Evolutionary conservation across 1,284 basidiomycete species (phyloP).

Genomic region (Exsudoporus floridanus): DNA sequence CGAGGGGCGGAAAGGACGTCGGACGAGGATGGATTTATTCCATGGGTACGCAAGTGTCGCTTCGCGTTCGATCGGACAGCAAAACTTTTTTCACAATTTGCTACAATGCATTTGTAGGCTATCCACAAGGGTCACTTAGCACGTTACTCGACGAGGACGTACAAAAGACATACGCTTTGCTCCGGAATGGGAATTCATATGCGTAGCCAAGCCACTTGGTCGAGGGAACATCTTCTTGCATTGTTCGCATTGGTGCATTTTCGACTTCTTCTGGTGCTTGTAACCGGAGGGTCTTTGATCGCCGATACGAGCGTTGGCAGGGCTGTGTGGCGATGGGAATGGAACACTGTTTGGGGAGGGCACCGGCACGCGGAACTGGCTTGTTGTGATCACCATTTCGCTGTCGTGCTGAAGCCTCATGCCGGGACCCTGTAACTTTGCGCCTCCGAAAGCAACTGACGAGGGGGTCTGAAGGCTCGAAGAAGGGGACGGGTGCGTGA

Average conservation of each 20-base stretch:
- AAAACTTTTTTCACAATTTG: constrained; percentile 52
- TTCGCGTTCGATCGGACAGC: constrained; percentile 63
- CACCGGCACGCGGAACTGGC: constrained; percentile 12
- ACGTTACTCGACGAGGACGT: constrained; percentile 3
- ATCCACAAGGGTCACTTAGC: constrained; percentile 10
- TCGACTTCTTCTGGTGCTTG: constrained; percentile 42
- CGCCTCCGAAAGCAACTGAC: constrained; percentile 4
- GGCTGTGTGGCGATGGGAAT: constrained; percentile 10
- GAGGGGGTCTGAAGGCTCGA: constrained; percentile 2
- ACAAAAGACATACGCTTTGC: constrained; percentile 49
- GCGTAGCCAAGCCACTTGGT: constrained; percentile 61
- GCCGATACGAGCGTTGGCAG: neutral
- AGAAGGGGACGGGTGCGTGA: constrained; percentile 6
- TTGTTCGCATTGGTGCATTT: constrained; percentile 52
- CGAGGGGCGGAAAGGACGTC: constrained; percentile 28
- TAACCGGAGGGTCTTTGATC: constrained; percentile 11
- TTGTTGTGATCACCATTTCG: constrained; percentile 10
- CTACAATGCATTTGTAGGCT: constrained; percentile 54
- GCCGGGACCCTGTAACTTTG: constrained; percentile 27
- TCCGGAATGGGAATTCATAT: constrained; percentile 68
- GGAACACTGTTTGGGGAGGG: constrained; percentile 7
- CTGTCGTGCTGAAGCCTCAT: constrained; percentile 28
- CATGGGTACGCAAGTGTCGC: constrained; percentile 57
- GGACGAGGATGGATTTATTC: constrained; percentile 36
- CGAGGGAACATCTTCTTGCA: constrained; percentile 62